These are phyloP conservation scores for Pisolithus marmoratus DNA, from an alignment of 768 basidiomycete genomes.

Conservation along the genomic window DNA sequence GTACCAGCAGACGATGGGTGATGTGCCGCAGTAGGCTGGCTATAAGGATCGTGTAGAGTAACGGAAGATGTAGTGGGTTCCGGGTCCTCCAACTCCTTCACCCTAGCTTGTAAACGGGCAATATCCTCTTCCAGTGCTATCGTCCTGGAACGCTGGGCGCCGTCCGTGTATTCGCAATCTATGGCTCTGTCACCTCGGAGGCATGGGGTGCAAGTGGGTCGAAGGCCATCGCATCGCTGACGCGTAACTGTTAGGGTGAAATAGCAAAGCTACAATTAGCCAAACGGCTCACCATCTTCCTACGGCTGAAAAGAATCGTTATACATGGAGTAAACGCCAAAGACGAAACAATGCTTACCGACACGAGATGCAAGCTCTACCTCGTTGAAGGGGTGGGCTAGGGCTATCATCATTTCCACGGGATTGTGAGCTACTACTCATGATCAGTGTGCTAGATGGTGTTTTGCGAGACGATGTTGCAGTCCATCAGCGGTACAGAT, in stretches of 20 bases:
- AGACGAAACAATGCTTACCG: slow-evolving; percentile 28
- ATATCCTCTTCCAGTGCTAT: slow-evolving; percentile 57
- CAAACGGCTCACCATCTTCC: slow-evolving; percentile 39
- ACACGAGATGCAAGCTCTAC: slow-evolving; percentile 49
- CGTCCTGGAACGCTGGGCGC: slow-evolving; percentile 52
- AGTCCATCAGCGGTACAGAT: background rate
- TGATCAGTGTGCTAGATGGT: background rate
- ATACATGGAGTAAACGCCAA: background rate
- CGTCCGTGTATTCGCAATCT: slow-evolving; percentile 70
- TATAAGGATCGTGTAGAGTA: slow-evolving; percentile 48
- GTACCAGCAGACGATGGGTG: background rate
- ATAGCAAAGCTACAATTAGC: no score
- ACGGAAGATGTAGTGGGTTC: slow-evolving; percentile 42
- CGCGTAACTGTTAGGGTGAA: background rate
- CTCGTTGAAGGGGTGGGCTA: slow-evolving; percentile 34
- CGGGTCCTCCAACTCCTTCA: slow-evolving; percentile 54
- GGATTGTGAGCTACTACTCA: slow-evolving; percentile 3
- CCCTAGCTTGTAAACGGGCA: slow-evolving; percentile 47
- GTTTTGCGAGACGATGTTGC: background rate
- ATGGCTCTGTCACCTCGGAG: slow-evolving; percentile 51
- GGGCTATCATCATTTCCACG: background rate
- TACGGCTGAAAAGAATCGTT: slow-evolving; percentile 28
- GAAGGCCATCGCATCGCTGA: slow-evolving; percentile 63
- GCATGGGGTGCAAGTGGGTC: slow-evolving; percentile 64
- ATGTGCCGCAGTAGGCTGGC: background rate